Evolutionary conservation across 192 early-diverging fungal genomes (phyloP), one percentile per base, ranked within the genome.

Genomic region (Umbelopsis sp.): DNA sequence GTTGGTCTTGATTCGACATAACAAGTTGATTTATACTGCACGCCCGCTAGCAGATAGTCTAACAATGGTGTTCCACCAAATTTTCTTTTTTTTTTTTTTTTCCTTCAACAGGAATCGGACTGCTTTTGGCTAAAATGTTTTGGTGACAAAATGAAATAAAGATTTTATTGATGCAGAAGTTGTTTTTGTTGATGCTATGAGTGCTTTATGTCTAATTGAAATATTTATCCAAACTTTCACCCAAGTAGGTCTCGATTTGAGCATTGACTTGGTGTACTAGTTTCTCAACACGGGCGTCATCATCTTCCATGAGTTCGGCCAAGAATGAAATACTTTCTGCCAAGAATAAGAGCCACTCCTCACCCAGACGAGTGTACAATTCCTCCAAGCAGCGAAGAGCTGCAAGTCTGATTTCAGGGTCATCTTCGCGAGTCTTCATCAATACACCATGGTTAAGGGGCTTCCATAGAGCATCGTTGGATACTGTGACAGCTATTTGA

Each of bases 291-390:
- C 91, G 85, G 43, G 82, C 78, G 69, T 97, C 93, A 45, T 94
- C 92, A 73, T 98, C 94, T 80, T 99, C 97, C 91, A 97, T 90
- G 31, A 98, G 77, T 80, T 99, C 97, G 2, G 95, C 94, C 76
- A 99, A 76, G 75, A 92, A 92, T 7, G 97, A 95, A 53, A 99
- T 93, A 44, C 94, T 97, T 79, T 98, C 96, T 12, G 96, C 94
- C 78, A 99, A 84, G 69, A 95, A 81, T 29, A 94, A 84, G 41
- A 98, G 82, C 82, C 93, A 95, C 75, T 96, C 96, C 75, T 99
- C 97, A n/a, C 96, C 96, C 10, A 97, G 82, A 34, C 86, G 84
- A 65, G 85, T 81, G 74, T 97, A 99, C 41, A 97, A 88, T 69
- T 93, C 92, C 69, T 92, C 87, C 59, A 96, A 69, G 9, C 87